phyloP scores from a whole-genome alignment of 2,329 filamentous ascomycete genomes.

The Aspergillus eucalypticola region DNA sequence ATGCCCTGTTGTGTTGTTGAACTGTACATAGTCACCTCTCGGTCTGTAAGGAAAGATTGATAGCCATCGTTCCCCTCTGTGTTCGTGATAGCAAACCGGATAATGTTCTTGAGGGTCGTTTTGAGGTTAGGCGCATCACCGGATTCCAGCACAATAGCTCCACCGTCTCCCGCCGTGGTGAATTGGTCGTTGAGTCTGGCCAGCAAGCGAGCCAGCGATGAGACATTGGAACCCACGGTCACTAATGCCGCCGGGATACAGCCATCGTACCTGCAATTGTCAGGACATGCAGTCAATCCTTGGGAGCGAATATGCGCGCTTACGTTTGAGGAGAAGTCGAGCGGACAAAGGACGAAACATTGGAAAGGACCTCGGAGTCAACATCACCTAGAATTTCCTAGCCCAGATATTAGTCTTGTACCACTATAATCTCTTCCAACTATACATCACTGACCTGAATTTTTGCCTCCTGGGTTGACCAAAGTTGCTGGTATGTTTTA shows the following conservation, averaged over 20 bases:
- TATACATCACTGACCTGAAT: slow-evolving; percentile 36
- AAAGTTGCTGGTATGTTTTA: slow-evolving; percentile 40
- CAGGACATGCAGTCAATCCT: slow-evolving; percentile 8
- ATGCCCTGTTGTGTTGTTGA: background rate
- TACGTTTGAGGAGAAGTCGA: slow-evolving; percentile 39
- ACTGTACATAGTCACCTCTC: slow-evolving; percentile 33
- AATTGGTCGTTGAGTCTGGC: slow-evolving; percentile 39
- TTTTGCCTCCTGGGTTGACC: slow-evolving; percentile 41
- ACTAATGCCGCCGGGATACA: slow-evolving; percentile 46
- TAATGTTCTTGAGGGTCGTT: slow-evolving; percentile 48
- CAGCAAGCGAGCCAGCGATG: slow-evolving; percentile 41
- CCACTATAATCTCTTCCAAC: background rate
- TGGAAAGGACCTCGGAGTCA: slow-evolving; percentile 41
- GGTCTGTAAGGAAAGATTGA: slow-evolving; percentile 40
- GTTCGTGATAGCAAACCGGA: slow-evolving; percentile 43
- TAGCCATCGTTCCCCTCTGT: slow-evolving; percentile 42
- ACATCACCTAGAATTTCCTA: slow-evolving; percentile 41
- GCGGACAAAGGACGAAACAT: slow-evolving; percentile 41
- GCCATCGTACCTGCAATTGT: slow-evolving; percentile 35
- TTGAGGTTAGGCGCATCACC: slow-evolving; percentile 49
- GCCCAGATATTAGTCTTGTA: slow-evolving; percentile 11
- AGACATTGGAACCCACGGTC: slow-evolving; percentile 47
- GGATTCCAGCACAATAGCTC: slow-evolving; percentile 45
- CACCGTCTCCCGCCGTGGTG: slow-evolving; percentile 31
- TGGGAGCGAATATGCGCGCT: slow-evolving; percentile 13